phyloP scores from a whole-genome alignment of 495 filamentous ascomycete species.

The Aspergillus egyptiacus region DNA sequence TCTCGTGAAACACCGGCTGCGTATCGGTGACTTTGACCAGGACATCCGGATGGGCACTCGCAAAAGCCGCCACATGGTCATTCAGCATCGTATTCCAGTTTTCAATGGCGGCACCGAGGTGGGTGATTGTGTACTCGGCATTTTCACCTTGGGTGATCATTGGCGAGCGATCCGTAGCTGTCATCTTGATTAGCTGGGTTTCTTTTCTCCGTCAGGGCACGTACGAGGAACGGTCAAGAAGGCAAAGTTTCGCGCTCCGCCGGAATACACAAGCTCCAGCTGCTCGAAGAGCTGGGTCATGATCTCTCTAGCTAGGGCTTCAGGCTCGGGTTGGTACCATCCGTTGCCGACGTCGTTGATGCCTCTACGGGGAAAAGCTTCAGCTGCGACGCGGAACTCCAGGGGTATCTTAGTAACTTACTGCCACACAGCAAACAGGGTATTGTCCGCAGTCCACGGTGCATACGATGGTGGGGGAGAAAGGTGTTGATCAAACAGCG shows the following conservation, averaged over 20 bases:
- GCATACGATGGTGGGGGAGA: background rate
- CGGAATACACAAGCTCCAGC: conserved; percentile 8
- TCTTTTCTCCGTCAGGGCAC: background rate
- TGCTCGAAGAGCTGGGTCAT: conserved; percentile 10
- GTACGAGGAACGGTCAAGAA: conserved; percentile 7
- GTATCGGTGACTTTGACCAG: conserved; percentile 9
- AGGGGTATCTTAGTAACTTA: conserved; percentile 1
- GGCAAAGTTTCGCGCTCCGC: conserved; percentile 4
- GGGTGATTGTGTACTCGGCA: conserved; percentile 4
- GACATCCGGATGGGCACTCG: background rate
- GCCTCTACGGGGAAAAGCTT: background rate
- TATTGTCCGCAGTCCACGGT: conserved; percentile 3
- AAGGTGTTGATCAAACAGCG: conserved; percentile 3
- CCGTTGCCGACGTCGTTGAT: conserved; percentile 8
- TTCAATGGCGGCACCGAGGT: background rate
- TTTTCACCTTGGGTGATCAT: conserved; percentile 1
- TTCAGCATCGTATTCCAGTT: conserved; percentile 3
- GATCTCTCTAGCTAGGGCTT: conserved; percentile 3
- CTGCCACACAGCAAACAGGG: conserved; percentile 7
- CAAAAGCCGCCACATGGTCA: background rate
- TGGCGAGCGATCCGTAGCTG: conserved; percentile 8
- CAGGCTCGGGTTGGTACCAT: conserved; percentile 7
- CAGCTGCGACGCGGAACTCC: background rate
- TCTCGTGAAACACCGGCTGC: conserved; percentile 5
- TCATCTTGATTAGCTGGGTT: background rate